Evolutionary conservation across 345 rosid genomes (phyloP), one percentile per base, ranked within the genome.

Genomic region (Salix arbutifolia): DNA sequence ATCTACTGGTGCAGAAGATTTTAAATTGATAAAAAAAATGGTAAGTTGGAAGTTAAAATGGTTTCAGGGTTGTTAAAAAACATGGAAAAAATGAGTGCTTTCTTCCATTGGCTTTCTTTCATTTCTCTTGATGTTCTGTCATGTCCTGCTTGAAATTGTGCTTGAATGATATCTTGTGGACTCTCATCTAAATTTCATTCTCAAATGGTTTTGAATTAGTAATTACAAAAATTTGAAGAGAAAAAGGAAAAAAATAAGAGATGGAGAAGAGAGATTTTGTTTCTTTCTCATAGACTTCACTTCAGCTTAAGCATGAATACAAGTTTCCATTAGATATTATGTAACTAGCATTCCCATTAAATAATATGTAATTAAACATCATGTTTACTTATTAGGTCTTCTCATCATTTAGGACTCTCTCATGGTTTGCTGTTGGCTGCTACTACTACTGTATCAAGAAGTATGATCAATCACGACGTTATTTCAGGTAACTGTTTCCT

Each of bases 361-460:
- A 42, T 10, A 42, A 7, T 25, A 18, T 33, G 13, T 69, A 60
- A n/a, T 50, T n/a, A 13, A 3, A 23, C 37, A 35, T 13, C 30
- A 56, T 61, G 72, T 74, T 78, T 60, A 65, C 61, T 61, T 76
- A 40, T 42, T 42, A 42, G 46, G 14, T 42, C 46, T 42, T 42
- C 46, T 42, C 4, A 12, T 42, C 46, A 42, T 42, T 30, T 13
- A 40, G 26, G 92, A 97, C 99, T 71, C 84, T 96, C 81, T 92
- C 98, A 72, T 96, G 97, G 97, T 89, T 92, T 89, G 93, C 91
- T 50, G 97, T 92, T 60, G 97, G 88, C 69, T 86, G 88, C 74
- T 86, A 86, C 79, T 84, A 86, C 81, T 82, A 70, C 26, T 84
- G 97, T 86, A 90, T 93, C 85, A 93, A 91, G 88, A 96, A 96